Evolutionary conservation across 1,284 basidiomycete genomes (phyloP), one percentile per base, ranked within the genome.

Genomic region (Ganoderma meredithae): DNA sequence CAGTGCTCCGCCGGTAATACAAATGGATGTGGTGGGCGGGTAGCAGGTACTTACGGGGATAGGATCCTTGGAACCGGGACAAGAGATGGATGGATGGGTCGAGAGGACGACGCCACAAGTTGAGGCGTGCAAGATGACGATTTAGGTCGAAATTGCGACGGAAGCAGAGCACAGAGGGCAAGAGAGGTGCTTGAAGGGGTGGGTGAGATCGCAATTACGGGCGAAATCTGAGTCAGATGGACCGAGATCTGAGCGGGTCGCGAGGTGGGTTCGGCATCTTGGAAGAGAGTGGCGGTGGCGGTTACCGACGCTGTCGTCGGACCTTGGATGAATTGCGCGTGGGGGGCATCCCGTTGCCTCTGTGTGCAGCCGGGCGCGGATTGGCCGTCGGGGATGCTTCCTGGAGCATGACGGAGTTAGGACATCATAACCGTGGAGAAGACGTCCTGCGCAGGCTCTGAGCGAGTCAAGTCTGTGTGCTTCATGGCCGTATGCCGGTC

Each of bases 21-120:
- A 49, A 25, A 19, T 49, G 40, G 19, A 22, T 47, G 44, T 10
- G 44, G 19, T 47, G 41, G 1, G 25, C 55, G 44, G 41, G 40
- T 33, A 44, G 22, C 27, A 33, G 43, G 39, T 13, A 33, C 27
- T 31, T 31, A 31, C 58, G 33, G 53, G 55, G 59, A 41, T 59
- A 47, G 47, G 44, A 36, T 43, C 49, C 33, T 43, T 52, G 58
- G 47, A 25, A 15, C 33, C 64, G 64, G 47, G 44, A 47, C 27
- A 52, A 66, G 65, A 27, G 40, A 56, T 66, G 53, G 39, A 62
- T 40, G 53, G 39, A 62, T 40, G n/a, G 60, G 60, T 52, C 47
- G 52, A 19, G 15, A n/a, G 31, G 22, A 36, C n/a, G 12, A 43
- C 27, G 49, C 65, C 52, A 52, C 39, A 17, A 41, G 19, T 22